Conservation (phyloP, 2,329 filamentous ascomycete genomes). For the Colletotrichum nymphaeae region DNA sequence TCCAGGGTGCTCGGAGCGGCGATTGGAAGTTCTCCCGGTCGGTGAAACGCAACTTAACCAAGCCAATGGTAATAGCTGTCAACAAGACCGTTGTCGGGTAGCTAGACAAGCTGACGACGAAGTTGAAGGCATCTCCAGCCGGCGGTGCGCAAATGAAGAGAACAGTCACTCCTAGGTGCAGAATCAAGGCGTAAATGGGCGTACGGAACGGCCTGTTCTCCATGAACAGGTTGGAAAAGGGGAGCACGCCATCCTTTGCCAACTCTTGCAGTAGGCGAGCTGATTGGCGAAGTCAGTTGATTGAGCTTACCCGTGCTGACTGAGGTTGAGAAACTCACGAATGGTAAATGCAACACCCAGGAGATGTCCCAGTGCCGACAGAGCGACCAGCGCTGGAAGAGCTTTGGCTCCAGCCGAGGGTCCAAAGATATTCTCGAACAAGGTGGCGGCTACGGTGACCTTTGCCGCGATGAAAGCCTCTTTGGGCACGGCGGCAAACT, state of each 20-base stretch:
- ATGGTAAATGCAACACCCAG: conserved; percentile 31
- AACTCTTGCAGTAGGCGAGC: conserved; percentile 40
- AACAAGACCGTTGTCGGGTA: conserved; percentile 38
- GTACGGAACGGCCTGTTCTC: conserved; percentile 41
- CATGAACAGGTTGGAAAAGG: conserved; percentile 41
- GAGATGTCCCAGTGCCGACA: conserved; percentile 29
- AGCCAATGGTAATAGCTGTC: conserved; percentile 35
- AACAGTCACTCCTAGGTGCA: conserved; percentile 39
- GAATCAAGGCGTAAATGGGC: conserved; percentile 36
- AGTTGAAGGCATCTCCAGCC: conserved; percentile 40
- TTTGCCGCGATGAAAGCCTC: conserved; percentile 33
- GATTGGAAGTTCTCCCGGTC: conserved; percentile 35
- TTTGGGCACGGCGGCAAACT: conserved; percentile 33
- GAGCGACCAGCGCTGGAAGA: conserved; percentile 21
- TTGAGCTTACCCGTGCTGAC: background rate
- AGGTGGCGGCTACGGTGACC: conserved; percentile 28
- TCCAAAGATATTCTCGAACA: conserved; percentile 32
- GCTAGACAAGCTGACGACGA: conserved; percentile 38
- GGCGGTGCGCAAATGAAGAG: conserved; percentile 40
- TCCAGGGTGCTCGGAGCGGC: conserved; percentile 37
- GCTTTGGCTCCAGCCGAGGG: conserved; percentile 22
- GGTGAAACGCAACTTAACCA: conserved; percentile 38
- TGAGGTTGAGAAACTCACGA: background rate
- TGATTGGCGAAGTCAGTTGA: background rate
- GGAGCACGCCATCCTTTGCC: conserved; percentile 33